Evolutionary conservation across 1,139 yeast species (phyloP), one percentile per base, ranked within the genome.

Genomic region (Candida sojae): DNA sequence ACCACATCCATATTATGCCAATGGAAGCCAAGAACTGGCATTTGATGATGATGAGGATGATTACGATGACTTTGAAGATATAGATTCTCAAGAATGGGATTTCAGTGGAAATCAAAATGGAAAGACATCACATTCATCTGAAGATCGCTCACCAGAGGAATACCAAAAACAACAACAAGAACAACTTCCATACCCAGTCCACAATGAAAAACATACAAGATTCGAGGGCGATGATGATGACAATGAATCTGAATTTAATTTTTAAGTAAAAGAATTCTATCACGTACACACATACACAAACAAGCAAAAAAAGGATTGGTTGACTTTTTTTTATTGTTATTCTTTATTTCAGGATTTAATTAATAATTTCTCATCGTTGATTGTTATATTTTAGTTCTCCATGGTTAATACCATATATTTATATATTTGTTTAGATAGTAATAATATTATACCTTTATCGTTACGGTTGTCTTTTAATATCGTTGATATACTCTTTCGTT

Each of bases 221-320:
- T 46, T 47, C 25, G 29, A 26, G 29, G 29, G 21, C 21, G 21
- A 26, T 26, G 50, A 47, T 39, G 52, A 42, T 23, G 63, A 59
- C 33, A 50, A 53, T 36, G 58, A 53, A 31, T 52, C 58, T 13
- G 63, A 59, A 44, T 59, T 59, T 46, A 58, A 59, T 37, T 59
- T 59, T 39, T 59, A 50, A 47, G 26, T 6, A 7, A 13, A 26
- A 26, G 6, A 6, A 6, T 8, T 26, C 9, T 26, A 26, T 7
- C 5, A 26, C 9, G 29, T 2, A 2, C 4, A 13, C 6, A 6
- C 6, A 33, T 6, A 12, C 35, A 17, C 17, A 8, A 12, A 35
- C 11, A 35, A 10, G 21, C 8, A 25, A 36, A 23, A 17, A 23
- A 25, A 36, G 25, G 39, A 10, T 36, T 36, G 30, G 6, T 36